Evolutionary conservation across 352 stramenopile species (phyloP).

Genomic region (Discostella stelligera): DNA sequence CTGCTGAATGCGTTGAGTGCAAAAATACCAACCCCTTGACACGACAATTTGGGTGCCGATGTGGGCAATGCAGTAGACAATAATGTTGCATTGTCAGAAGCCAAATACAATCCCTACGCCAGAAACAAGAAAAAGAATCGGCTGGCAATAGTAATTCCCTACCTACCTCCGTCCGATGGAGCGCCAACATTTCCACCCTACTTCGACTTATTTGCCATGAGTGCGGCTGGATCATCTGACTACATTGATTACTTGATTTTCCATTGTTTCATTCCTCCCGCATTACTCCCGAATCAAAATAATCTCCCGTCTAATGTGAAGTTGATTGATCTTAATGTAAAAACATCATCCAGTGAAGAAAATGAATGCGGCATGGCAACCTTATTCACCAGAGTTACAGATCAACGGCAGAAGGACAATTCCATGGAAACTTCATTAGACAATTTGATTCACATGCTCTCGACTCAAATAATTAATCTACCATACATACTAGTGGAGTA

Average conservation of each 20-base stretch:
- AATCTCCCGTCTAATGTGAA: constrained; percentile 73
- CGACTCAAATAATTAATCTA: constrained; percentile 56
- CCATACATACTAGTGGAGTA: constrained; percentile 86
- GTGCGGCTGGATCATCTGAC: constrained; percentile 56
- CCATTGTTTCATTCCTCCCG: constrained; percentile 54
- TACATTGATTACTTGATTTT: constrained; percentile 83
- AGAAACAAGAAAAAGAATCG: constrained; percentile 23
- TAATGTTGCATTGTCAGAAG: background rate
- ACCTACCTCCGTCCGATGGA: constrained; percentile 49
- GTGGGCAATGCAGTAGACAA: constrained; percentile 14
- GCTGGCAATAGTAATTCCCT: constrained; percentile 73
- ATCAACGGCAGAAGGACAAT: constrained; percentile 46
- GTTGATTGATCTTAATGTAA: constrained; percentile 69
- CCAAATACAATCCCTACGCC: constrained; percentile 16
- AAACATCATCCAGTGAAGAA: background rate
- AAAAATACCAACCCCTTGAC: constrained; percentile 5
- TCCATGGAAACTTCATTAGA: constrained; percentile 33
- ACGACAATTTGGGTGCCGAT: constrained; percentile 17
- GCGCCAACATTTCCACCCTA: constrained; percentile 75
- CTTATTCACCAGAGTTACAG: constrained; percentile 42
- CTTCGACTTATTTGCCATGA: constrained; percentile 76
- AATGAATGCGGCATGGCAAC: constrained; percentile 28
- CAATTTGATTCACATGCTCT: constrained; percentile 46
- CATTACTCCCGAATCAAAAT: constrained; percentile 45
- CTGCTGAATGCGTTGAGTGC: constrained; percentile 19